Conservation (phyloP, 2,329 filamentous ascomycete species). For the Neofusicoccum sp. region DNA sequence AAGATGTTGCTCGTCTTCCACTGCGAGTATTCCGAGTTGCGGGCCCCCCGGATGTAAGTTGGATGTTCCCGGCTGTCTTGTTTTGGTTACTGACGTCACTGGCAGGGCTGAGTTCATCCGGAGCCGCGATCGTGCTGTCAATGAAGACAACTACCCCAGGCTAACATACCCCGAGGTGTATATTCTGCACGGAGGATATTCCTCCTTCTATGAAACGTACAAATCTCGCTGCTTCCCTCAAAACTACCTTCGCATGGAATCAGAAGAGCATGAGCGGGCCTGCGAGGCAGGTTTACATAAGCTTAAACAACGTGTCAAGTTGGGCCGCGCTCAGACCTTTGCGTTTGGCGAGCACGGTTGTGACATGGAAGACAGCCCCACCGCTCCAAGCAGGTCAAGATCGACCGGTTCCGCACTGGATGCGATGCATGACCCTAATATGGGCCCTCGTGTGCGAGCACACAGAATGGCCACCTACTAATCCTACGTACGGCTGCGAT, state of each 20-base stretch:
- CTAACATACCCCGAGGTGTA: constrained; percentile 97
- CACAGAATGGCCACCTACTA: constrained; percentile 41
- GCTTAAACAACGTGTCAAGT: constrained; percentile 82
- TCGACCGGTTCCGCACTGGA: constrained; percentile 31
- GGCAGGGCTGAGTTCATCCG: constrained; percentile 79
- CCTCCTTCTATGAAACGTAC: constrained; percentile 81
- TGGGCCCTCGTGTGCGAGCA: constrained; percentile 17
- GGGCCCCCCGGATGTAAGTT: constrained; percentile 81
- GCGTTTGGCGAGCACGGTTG: constrained; percentile 76
- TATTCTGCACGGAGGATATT: constrained; percentile 95
- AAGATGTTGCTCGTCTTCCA: constrained; percentile 87
- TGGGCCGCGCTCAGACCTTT: constrained; percentile 88
- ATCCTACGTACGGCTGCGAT: constrained; percentile 20
- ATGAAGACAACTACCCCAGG: constrained; percentile 80
- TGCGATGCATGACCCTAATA: constrained; percentile 21
- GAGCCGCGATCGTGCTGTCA: constrained; percentile 79
- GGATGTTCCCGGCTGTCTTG: no score
- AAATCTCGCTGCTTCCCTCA: constrained; percentile 83
- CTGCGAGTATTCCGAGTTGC: constrained; percentile 97
- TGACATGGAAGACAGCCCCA: constrained; percentile 64
- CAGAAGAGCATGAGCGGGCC: constrained; percentile 84
- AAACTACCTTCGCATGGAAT: constrained; percentile 95
- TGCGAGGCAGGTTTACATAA: constrained; percentile 95
- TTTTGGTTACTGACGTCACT: constrained; percentile 24
- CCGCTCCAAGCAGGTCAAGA: constrained; percentile 39